Evolutionary conservation across 1,284 basidiomycete genomes (phyloP).

Genomic region (Naganishia sp.): DNA sequence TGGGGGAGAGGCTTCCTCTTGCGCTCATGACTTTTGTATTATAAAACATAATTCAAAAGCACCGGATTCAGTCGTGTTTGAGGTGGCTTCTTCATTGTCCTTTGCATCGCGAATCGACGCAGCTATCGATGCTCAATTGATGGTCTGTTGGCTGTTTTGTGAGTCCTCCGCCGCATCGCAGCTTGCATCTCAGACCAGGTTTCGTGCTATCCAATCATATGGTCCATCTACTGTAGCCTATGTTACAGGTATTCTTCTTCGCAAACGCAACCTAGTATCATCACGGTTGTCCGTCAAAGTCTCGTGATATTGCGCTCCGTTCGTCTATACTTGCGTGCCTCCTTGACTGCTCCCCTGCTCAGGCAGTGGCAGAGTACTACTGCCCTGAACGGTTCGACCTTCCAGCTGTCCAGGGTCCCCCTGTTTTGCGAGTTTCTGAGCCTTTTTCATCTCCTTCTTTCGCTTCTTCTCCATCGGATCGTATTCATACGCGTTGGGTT

Average conservation of each 20-base stretch:
- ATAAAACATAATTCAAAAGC: slow-evolving; percentile 28
- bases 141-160: no score
- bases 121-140: no score
- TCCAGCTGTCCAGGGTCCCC: slow-evolving; percentile 2
- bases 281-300: no score
- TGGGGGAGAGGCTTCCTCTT: slow-evolving; percentile 12
- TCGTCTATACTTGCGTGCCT: neutral
- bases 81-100: neutral
- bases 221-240: neutral
- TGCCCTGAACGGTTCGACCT: no score
- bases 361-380: no score
- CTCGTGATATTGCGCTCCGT: no score
- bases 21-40: slow-evolving; percentile 30
- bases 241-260: neutral
- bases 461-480: slow-evolving; percentile 19
- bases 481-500: slow-evolving; percentile 42
- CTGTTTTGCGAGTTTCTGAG: slow-evolving; percentile 34
- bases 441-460: slow-evolving; percentile 51
- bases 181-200: no score
- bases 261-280: no score
- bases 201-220: neutral
- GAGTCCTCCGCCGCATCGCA: no score
- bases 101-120: no score
- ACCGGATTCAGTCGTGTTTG: neutral
- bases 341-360: no score